Evolutionary conservation across 257 asterid species (phyloP).

Genomic region (Mitragyna speciosa): DNA sequence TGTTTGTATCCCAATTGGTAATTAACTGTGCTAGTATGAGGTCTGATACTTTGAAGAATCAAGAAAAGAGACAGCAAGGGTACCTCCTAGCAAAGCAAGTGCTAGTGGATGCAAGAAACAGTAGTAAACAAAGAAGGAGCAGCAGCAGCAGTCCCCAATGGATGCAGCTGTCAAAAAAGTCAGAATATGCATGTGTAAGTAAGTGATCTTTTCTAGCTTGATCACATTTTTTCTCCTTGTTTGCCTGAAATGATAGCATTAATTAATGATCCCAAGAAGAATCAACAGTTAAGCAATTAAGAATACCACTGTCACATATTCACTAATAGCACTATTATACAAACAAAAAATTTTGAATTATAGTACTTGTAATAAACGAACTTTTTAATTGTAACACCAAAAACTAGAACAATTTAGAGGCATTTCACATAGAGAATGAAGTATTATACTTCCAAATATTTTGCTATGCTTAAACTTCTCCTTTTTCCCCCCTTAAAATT

Average conservation of each 20-base stretch:
- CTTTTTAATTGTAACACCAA: too few species aligned
- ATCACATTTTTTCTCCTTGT: background rate
- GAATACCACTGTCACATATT: background rate
- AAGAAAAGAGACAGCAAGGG: too few species aligned
- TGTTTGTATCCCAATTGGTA: too few species aligned
- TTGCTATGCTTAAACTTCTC: background rate
- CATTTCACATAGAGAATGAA: background rate
- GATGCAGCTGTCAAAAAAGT: background rate
- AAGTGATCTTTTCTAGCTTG: background rate
- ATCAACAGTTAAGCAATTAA: background rate
- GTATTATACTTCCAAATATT: background rate
- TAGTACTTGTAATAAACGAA: too few species aligned
- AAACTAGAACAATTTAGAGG: too few species aligned
- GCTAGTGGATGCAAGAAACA: background rate
- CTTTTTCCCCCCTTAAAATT: background rate
- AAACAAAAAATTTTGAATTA: too few species aligned
- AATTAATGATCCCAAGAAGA: background rate
- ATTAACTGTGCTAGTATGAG: too few species aligned
- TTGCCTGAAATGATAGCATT: too few species aligned
- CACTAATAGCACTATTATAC: too few species aligned
- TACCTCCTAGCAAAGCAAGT: too few species aligned
- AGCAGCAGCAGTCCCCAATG: background rate
- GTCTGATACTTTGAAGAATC: too few species aligned
- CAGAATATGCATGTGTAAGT: background rate
- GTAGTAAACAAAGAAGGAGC: background rate